Conservation (phyloP, 768 basidiomycete genomes). For the Mycena sanguinolenta region DNA sequence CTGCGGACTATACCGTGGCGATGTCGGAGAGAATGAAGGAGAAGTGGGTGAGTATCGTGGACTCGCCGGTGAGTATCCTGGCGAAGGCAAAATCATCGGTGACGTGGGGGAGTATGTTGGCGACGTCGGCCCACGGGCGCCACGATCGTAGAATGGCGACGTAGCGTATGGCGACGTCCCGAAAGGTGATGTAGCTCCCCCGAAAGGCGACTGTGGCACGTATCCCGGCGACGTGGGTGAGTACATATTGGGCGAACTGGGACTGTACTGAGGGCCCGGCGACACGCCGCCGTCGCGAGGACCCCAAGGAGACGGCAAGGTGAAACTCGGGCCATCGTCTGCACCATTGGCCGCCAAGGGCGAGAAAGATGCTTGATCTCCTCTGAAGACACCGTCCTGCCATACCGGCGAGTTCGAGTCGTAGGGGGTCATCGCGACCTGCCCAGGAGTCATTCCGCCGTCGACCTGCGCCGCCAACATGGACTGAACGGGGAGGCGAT, state of each 20-base stretch:
- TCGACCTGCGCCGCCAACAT: constrained; percentile 85
- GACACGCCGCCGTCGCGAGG: constrained; percentile 91
- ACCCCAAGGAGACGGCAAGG: constrained; percentile 78
- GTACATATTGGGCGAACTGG: constrained; percentile 90
- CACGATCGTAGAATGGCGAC: constrained; percentile 85
- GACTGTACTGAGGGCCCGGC: constrained; percentile 90
- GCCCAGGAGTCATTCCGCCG: constrained; percentile 91
- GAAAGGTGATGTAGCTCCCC: constrained; percentile 86
- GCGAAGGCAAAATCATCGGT: constrained; percentile 86
- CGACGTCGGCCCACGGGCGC: constrained; percentile 70
- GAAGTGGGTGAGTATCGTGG: constrained; percentile 90
- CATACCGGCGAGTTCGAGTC: constrained; percentile 91
- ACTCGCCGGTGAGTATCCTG: constrained; percentile 87
- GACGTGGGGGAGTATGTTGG: constrained; percentile 93
- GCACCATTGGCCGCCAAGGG: constrained; percentile 90
- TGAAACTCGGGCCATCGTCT: constrained; percentile 85
- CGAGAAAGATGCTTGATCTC: constrained; percentile 93
- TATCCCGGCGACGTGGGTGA: constrained; percentile 91
- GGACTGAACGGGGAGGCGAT: constrained; percentile 88
- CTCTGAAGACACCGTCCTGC: constrained; percentile 82
- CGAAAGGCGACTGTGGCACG: constrained; percentile 87
- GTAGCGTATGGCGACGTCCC: constrained; percentile 86
- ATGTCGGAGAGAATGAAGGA: constrained; percentile 88
- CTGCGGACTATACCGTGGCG: constrained; percentile 88
- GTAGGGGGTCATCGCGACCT: constrained; percentile 97